These are phyloP conservation scores for Sphaerulina vaccinii DNA, from an alignment of 2,329 filamentous ascomycete genomes.

Conservation along the genomic window DNA sequence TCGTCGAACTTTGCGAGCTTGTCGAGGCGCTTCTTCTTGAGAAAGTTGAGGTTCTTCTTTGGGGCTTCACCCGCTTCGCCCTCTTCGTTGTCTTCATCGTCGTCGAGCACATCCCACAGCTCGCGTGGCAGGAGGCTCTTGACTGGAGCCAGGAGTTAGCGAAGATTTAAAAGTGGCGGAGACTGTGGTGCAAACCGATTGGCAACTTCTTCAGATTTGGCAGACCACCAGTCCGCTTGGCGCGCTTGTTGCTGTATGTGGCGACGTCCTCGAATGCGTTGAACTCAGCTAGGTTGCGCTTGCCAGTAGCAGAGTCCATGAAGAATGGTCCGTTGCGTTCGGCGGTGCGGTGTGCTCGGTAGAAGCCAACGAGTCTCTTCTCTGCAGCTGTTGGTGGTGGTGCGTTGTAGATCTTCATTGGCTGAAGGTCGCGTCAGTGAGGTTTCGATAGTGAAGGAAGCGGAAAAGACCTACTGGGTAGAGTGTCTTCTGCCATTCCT, in stretches of 20 bases:
- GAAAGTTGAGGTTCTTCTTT: slow-evolving; percentile 25
- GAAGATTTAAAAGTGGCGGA: slow-evolving; percentile 1
- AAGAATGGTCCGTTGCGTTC: slow-evolving; percentile 26
- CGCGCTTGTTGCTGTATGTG: slow-evolving; percentile 41
- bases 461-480: slow-evolving; percentile 20
- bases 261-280: slow-evolving; percentile 54
- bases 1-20: slow-evolving; percentile 29
- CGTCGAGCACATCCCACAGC: slow-evolving; percentile 45
- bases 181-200: slow-evolving; percentile 16
- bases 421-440: slow-evolving; percentile 8
- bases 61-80: slow-evolving; percentile 19
- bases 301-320: slow-evolving; percentile 38
- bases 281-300: slow-evolving; percentile 55
- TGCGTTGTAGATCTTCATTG: slow-evolving; percentile 12
- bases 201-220: slow-evolving; percentile 50
- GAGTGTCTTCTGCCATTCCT: slow-evolving; percentile 23
- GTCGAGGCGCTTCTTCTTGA: slow-evolving; percentile 29
- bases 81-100: slow-evolving; percentile 27
- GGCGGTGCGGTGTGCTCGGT: slow-evolving; percentile 16
- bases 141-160: slow-evolving; percentile 32
- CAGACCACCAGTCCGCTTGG: slow-evolving; percentile 39
- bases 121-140: slow-evolving; percentile 51
- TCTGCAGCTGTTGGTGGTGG: slow-evolving; percentile 19
- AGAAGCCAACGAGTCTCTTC: slow-evolving; percentile 14
- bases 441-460: neutral